Base-by-base conservation (phyloP, 441 rosid species). In the Heliophila coronopifolia region DNA sequence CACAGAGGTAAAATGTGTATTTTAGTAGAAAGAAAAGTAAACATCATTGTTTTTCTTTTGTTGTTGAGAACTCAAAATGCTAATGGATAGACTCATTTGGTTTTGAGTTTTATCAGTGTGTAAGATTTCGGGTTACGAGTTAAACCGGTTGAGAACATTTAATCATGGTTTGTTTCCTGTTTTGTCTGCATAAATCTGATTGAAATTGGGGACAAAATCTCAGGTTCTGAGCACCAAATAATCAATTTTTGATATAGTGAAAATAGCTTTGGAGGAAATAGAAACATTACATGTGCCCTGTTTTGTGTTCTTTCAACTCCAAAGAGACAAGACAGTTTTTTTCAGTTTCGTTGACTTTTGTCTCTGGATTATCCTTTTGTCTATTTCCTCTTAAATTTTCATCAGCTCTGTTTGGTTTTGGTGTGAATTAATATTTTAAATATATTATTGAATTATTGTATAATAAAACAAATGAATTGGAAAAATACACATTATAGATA, bases 281-380 rank as follows among this genome's bases (percentile, higher is more conserved):
- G 52, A 16, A 57, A 50, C 64, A 65, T 57, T 32, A 58, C 69
- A 65, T 57, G 69, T 58, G 69, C 59, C 30, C 7, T 50, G 43
- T 43, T 56, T 40, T 59, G 50, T 53, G 38, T 15, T 5, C 9
- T 40, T 30, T 43, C 17, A 50, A 20, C 59, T 45, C 33, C 9
- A 3, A 14, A 42, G 33, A 49, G 42, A 41, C 47, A 56, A 41
- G 53, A 53, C 69, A 42, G 50, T 58, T 64, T 63, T 57, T 53
- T 35, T 57, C 57, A 19, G 6, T 50, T 65, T 16, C 49, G 64
- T 65, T 65, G 69, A 65, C 69, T 50, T 43, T 65, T 65, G 69
- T 58, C 69, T 65, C 54, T 43, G 26, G 17, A 33, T 35, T 9
- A 5, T 20, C 52, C 19, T 43, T 47, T 44, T 49, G 64, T 57